Conservation (phyloP, 495 filamentous ascomycete genomes). For the Pseudomonodictys pantanalensis region DNA sequence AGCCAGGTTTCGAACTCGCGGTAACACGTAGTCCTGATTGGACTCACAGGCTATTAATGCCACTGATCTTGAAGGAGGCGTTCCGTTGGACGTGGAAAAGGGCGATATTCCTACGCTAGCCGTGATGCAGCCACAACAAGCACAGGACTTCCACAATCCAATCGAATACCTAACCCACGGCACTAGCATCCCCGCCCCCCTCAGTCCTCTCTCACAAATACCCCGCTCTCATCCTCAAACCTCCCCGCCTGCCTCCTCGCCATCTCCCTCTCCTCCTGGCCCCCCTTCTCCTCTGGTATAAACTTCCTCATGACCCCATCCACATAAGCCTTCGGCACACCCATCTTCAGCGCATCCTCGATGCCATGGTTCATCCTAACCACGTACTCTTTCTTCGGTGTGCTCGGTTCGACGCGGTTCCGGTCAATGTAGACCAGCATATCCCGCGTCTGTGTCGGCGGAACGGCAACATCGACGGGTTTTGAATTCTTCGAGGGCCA, state of each 20-base stretch:
- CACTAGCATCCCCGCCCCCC: not conserved
- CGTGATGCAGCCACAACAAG: too few species aligned
- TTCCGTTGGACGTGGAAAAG: too few species aligned
- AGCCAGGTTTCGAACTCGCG: too few species aligned
- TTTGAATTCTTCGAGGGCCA: conserved; percentile 31
- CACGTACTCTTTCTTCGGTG: conserved; percentile 63
- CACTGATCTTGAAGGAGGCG: too few species aligned
- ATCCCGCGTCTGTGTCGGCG: conserved; percentile 12
- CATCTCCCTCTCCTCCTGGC: conserved; percentile 4
- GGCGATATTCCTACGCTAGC: too few species aligned
- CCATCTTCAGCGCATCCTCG: conserved; percentile 55
- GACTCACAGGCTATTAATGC: too few species aligned
- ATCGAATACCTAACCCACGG: not conserved
- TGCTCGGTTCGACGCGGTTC: conserved; percentile 40
- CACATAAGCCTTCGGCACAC: conserved; percentile 57
- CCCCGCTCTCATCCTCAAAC: conserved; percentile 38
- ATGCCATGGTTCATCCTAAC: conserved; percentile 66
- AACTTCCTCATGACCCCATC: conserved; percentile 55
- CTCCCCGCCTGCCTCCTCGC: conserved; percentile 36
- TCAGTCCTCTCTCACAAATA: not conserved
- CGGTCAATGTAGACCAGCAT: conserved; percentile 61
- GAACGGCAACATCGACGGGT: conserved; percentile 1
- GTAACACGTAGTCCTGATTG: too few species aligned
- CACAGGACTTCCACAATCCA: not conserved
- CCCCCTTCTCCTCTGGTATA: conserved; percentile 46